These are phyloP conservation scores for Cyberlindnera maritima DNA, from an alignment of 805 yeast genomes.

Conservation along the genomic window DNA sequence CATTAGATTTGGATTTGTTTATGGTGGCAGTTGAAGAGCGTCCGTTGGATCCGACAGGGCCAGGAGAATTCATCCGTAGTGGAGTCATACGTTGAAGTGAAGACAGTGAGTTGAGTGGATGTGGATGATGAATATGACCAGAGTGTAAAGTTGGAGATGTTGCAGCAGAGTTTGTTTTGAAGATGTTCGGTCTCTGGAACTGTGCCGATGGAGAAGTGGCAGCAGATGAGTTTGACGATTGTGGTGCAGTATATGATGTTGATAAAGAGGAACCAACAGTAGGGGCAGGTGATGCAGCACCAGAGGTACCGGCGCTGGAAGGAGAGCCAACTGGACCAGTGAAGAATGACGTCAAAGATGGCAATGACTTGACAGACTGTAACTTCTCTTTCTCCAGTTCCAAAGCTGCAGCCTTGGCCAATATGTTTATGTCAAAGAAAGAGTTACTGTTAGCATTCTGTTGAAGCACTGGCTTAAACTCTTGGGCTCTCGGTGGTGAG, in stretches of 20 bases:
- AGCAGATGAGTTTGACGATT: neutral
- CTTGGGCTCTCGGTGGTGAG: constrained; percentile 21
- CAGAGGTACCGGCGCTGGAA: neutral
- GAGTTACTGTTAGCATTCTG: constrained; percentile 10
- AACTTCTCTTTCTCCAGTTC: constrained; percentile 29
- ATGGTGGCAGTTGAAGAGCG: constrained; percentile 16
- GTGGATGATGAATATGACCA: constrained; percentile 26
- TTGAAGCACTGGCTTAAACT: constrained; percentile 12
- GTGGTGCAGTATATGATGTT: neutral
- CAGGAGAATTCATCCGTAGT: constrained; percentile 32
- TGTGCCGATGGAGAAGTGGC: constrained; percentile 14
- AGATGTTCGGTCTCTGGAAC: constrained; percentile 18
- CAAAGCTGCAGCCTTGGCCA: constrained; percentile 30
- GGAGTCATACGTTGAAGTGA: constrained; percentile 68
- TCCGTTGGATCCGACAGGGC: constrained; percentile 6
- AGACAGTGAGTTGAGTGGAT: constrained; percentile 38
- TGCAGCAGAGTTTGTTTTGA: constrained; percentile 16
- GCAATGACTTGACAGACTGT: constrained; percentile 28
- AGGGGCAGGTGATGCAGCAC: neutral
- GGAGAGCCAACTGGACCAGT: constrained; percentile 4
- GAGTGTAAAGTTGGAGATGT: constrained; percentile 22
- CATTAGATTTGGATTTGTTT: constrained; percentile 26
- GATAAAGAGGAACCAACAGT: neutral
- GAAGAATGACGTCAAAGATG: constrained; percentile 28
- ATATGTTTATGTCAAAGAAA: constrained; percentile 28